phyloP scores from a whole-genome alignment of 2,329 filamentous ascomycete species.

The Metarhizium album region DNA sequence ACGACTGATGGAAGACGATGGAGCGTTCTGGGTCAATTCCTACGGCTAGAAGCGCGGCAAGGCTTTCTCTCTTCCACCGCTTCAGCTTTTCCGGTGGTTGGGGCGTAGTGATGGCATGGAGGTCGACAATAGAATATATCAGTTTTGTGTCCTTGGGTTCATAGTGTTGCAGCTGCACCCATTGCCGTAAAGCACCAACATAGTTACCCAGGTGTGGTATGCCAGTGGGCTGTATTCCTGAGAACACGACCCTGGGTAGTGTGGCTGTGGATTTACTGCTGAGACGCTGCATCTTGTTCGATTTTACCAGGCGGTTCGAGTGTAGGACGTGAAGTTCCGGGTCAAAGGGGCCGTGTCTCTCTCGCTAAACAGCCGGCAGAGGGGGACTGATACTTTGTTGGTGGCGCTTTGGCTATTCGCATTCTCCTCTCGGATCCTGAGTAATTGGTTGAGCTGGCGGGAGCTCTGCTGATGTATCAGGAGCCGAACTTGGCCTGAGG shows the following conservation, averaged over 20 bases:
- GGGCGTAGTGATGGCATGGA: conserved; percentile 81
- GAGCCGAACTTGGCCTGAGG: too few species aligned
- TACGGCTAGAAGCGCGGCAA: conserved; percentile 74
- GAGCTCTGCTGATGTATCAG: too few species aligned
- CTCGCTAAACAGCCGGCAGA: too few species aligned
- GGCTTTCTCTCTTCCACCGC: conserved; percentile 57
- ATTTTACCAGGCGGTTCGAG: not conserved
- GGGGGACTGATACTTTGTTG: not conserved
- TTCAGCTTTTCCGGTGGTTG: conserved; percentile 54
- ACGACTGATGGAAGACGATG: conserved; percentile 73
- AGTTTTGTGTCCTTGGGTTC: conserved; percentile 47
- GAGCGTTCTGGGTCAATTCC: conserved; percentile 70
- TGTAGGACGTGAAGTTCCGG: not conserved
- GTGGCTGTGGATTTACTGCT: not conserved
- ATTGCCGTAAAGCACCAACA: conserved; percentile 76
- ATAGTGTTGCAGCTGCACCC: conserved; percentile 66
- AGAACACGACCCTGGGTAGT: conserved; percentile 57
- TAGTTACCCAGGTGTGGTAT: conserved; percentile 94
- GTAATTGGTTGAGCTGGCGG: too few species aligned
- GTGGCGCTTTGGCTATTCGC: not conserved
- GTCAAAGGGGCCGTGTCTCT: too few species aligned
- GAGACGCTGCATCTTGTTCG: not conserved
- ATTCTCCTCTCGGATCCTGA: too few species aligned
- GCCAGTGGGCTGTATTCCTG: conserved; percentile 93
- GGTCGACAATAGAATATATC: conserved; percentile 80